Evolutionary conservation across 2,329 filamentous ascomycete genomes (phyloP), one percentile per base, ranked within the genome.

Genomic region (Aspergillus proliferans): DNA sequence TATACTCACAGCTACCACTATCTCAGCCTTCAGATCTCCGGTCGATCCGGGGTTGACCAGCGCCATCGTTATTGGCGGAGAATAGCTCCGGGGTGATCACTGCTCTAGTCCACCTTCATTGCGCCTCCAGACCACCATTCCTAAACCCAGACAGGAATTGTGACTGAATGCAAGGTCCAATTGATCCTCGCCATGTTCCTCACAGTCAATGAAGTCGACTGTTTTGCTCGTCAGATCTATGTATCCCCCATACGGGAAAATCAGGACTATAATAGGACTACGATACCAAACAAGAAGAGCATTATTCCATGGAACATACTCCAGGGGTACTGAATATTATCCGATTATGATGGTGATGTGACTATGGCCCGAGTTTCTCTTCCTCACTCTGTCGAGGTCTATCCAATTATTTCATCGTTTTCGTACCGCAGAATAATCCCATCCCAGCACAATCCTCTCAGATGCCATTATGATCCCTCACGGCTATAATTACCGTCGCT

Each of bases 11-110:
- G 3, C n/a, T 18, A 24, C 15, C 33, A 4, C 26, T 33, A 19
- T 45, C 10, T 9, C 43, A 45, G 14, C 22, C 43, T 45, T 21
- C 38, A 40, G 38, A 40, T 34, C 44, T 54, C 52, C 48, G 49
- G 50, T 44, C 52, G 52, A 54, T 54, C 52, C 52, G 52, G 52
- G 52, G 52, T 52, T 45, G 46, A 46, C 10, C 38, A 40, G 38
- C 38, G 15, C 19, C 38, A 21, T 19, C 9, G 10, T 40, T 21
- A 40, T 40, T 40, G 38, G 38, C 38, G 38, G 38, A 40, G 18
- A 19, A 18, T 40, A 19, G 15, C 38, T 40, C 38, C 38, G 38
- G 19, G 26, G 26, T 36, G 34, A 36, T 36, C 34, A 36, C 18
- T 18, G 38, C 38, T 19, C 18, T 15, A 38, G 34, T 38, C 6